These are phyloP conservation scores for Candida schatavii DNA, from an alignment of 805 yeast genomes.

Conservation along the genomic window DNA sequence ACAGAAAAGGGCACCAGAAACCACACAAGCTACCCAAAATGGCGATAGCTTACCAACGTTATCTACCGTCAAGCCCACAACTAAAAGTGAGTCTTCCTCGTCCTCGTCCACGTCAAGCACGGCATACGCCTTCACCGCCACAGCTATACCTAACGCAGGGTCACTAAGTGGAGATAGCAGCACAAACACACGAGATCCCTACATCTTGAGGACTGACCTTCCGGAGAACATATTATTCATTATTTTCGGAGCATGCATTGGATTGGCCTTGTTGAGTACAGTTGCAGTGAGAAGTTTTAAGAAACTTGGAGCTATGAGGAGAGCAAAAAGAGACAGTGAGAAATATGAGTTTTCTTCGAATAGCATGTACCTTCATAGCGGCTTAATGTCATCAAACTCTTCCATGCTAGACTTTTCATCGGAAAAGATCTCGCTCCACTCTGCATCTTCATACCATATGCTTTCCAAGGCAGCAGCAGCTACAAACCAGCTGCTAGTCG, in stretches of 20 bases:
- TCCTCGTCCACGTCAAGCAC: conserved; percentile 4
- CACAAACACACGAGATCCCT: conserved; percentile 27
- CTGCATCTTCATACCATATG: conserved; percentile 2
- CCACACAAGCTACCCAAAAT: not conserved
- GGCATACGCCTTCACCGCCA: conserved; percentile 1
- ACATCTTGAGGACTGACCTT: conserved; percentile 18
- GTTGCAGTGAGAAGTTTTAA: conserved; percentile 19
- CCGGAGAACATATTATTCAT: conserved; percentile 43
- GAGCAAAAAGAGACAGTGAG: conserved; percentile 6
- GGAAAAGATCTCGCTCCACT: conserved; percentile 1
- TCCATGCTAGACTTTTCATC: conserved; percentile 4
- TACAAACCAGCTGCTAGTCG: not conserved
- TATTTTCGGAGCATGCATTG: conserved; percentile 36
- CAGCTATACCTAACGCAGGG: not conserved
- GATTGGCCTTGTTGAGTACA: conserved; percentile 13
- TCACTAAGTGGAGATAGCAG: conserved; percentile 15
- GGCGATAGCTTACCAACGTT: not conserved
- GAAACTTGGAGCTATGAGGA: conserved; percentile 19
- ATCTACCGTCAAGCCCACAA: not conserved
- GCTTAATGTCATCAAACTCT: conserved; percentile 1
- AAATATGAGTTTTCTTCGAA: conserved; percentile 4
- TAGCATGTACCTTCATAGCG: conserved; percentile 2
- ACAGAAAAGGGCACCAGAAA: not conserved
- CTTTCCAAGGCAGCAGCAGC: conserved; percentile 1
- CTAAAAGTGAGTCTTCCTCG: conserved; percentile 5